These are phyloP conservation scores for Cicer chorassanicum DNA, from an alignment of 306 rosid genomes.

Conservation along the genomic window DNA sequence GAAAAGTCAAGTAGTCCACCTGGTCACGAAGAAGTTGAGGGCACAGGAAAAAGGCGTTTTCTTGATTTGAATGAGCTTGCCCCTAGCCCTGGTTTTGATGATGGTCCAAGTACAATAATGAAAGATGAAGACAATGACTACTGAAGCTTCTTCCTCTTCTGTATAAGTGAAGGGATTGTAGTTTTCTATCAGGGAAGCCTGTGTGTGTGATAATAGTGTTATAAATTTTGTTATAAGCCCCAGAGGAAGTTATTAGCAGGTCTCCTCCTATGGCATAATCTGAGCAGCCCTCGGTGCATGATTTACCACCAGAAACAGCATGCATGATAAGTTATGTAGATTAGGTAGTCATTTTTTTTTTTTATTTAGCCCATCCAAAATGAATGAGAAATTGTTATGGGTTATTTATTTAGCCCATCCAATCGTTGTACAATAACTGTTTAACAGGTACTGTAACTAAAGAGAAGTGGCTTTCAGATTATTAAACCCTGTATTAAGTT, in stretches of 20 bases:
- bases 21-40: slow-evolving; percentile 75
- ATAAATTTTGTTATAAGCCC: slow-evolving; percentile 80
- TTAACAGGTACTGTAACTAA: slow-evolving; percentile 65
- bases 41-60: slow-evolving; percentile 70
- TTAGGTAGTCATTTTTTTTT: slow-evolving; percentile 85
- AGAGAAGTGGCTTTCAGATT: slow-evolving; percentile 59
- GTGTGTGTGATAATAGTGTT: slow-evolving; percentile 71
- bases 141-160: slow-evolving; percentile 58
- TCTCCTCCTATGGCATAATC: slow-evolving; percentile 67
- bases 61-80: slow-evolving; percentile 98
- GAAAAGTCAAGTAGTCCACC: slow-evolving; percentile 76
- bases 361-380: slow-evolving; percentile 58
- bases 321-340: slow-evolving; percentile 78
- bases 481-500: slow-evolving; percentile 44
- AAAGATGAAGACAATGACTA: slow-evolving; percentile 77
- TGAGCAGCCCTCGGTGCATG: slow-evolving; percentile 65
- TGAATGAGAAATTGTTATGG: slow-evolving; percentile 74
- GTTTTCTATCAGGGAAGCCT: slow-evolving; percentile 53
- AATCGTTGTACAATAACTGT: slow-evolving; percentile 78
- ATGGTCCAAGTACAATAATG: slow-evolving; percentile 67
- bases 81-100: slow-evolving; percentile 89
- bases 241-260: slow-evolving; percentile 61
- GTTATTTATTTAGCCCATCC: slow-evolving; percentile 65
- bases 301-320: slow-evolving; percentile 68
- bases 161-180: slow-evolving; percentile 45